Percentiles rank a stretch among this genome's conserved stretches.
Evolutionary conservation across 345 rosid genomes (phyloP).

Genomic region (Arabis alpina): DNA sequence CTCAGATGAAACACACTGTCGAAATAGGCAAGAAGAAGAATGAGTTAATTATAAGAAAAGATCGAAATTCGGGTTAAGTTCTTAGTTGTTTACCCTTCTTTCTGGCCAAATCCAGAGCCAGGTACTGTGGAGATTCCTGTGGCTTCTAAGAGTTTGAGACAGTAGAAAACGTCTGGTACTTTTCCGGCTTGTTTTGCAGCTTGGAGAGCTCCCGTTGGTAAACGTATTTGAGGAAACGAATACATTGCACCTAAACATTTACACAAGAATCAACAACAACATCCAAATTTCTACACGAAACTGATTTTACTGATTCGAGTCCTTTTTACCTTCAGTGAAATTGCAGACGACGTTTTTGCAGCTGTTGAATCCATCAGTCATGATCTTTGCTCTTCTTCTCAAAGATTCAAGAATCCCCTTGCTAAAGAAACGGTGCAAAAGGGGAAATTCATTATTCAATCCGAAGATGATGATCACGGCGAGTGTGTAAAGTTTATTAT

Average conservation of each 20-base stretch:
- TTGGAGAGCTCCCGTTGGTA: conserved; percentile 88
- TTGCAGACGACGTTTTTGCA: conserved; percentile 94
- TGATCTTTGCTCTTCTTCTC: conserved; percentile 86
- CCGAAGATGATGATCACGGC: conserved; percentile 1
- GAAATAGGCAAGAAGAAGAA: neutral
- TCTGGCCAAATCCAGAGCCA: conserved; percentile 98
- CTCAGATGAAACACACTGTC: conserved; percentile 88
- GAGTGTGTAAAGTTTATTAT: conserved; percentile 2
- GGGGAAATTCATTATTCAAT: neutral
- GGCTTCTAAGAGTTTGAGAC: conserved; percentile 93
- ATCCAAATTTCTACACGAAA: neutral
- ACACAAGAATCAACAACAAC: conserved; percentile 22
- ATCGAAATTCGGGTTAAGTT: neutral
- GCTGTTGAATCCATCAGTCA: conserved; percentile 99
- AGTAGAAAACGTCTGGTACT: conserved; percentile 95
- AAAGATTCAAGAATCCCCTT: conserved; percentile 89
- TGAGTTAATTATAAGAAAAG: neutral
- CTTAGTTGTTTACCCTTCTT: conserved; percentile 70
- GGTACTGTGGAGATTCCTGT: conserved; percentile 99
- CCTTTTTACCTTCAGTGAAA: conserved; percentile 88
- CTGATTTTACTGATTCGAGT: neutral
- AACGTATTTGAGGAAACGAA: conserved; percentile 90
- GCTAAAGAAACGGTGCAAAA: conserved; percentile 48
- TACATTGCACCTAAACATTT: conserved; percentile 86
- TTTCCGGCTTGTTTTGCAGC: conserved; percentile 81